phyloP scores from a whole-genome alignment of 129 eudicot species.

The Silybum marianum region DNA sequence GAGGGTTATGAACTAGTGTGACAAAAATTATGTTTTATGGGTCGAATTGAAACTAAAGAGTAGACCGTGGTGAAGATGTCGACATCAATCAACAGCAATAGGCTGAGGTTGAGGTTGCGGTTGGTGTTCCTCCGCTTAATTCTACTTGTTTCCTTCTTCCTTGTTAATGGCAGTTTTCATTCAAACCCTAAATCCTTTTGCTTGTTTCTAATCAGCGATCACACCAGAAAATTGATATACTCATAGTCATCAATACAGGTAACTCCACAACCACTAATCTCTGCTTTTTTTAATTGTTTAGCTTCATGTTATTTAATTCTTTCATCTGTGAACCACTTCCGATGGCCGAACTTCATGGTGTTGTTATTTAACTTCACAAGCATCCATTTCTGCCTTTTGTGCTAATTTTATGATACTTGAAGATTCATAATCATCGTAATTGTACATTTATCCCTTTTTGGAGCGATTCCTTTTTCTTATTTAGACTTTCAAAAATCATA shows the following conservation, averaged over 20 bases:
- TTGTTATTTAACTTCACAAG: neutral
- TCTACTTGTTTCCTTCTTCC: slow-evolving; percentile 23
- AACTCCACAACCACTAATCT: slow-evolving; percentile 3
- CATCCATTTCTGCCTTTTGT: neutral
- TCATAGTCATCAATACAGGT: slow-evolving; percentile 22
- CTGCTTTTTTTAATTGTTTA: neutral
- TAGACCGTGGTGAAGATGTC: slow-evolving; percentile 1
- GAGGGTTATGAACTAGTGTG: no score
- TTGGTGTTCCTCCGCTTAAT: slow-evolving; percentile 12
- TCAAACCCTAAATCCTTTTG: slow-evolving; percentile 22
- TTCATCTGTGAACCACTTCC: neutral
- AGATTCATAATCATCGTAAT: neutral
- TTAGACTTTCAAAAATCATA: neutral
- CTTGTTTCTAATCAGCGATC: neutral
- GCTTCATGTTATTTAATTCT: slow-evolving; percentile 7
- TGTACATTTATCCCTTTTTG: neutral
- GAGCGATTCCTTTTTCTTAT: neutral
- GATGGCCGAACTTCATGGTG: neutral
- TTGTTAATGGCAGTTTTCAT: slow-evolving; percentile 2
- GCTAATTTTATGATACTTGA: neutral
- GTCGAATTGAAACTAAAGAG: no score
- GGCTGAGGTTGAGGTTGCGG: slow-evolving; percentile 20
- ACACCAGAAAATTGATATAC: neutral
- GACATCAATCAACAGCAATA: slow-evolving; percentile 6
- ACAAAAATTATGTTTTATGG: no score